phyloP scores from a whole-genome alignment of 495 filamentous ascomycete genomes.

The Penicillium diatomitis region DNA sequence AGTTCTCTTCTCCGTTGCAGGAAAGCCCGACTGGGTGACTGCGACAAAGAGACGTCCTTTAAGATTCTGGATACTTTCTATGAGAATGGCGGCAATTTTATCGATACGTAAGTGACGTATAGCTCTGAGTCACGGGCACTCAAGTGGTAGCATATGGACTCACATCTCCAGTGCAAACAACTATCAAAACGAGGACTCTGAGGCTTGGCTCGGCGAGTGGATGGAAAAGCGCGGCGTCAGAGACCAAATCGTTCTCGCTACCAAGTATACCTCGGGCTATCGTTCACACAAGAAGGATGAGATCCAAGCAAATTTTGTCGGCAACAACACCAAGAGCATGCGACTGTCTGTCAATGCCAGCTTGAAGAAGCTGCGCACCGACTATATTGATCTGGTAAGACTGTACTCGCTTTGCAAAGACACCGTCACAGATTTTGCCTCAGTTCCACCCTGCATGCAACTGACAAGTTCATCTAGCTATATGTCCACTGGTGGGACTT shows the following conservation, averaged over 20 bases:
- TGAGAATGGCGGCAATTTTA: constrained; percentile 64
- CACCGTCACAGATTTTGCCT: no score
- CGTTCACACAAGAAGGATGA: constrained; percentile 14
- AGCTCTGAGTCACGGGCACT: no score
- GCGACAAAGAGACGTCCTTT: constrained; percentile 51
- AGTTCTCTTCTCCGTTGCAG: constrained; percentile 4
- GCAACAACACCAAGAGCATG: constrained; percentile 51
- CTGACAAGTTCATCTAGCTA: neutral
- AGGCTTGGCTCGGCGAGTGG: constrained; percentile 54
- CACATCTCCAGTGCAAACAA: constrained; percentile 39
- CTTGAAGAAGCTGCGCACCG: constrained; percentile 54
- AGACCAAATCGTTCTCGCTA: constrained; percentile 40
- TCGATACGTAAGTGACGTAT: constrained; percentile 63
- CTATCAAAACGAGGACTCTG: constrained; percentile 63
- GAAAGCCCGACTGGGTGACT: constrained; percentile 44
- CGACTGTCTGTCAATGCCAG: constrained; percentile 42
- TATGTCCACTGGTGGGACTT: constrained; percentile 40
- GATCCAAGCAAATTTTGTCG: constrained; percentile 45
- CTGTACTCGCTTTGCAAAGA: constrained; percentile 14
- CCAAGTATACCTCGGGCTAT: constrained; percentile 52
- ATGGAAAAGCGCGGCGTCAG: constrained; percentile 6
- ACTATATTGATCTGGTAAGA: constrained; percentile 62
- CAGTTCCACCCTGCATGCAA: no score
- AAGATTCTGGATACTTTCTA: constrained; percentile 60
- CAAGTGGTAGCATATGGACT: neutral